Conservation (phyloP, 2,329 filamentous ascomycete genomes). For the Trichoderma cornu-damae region DNA sequence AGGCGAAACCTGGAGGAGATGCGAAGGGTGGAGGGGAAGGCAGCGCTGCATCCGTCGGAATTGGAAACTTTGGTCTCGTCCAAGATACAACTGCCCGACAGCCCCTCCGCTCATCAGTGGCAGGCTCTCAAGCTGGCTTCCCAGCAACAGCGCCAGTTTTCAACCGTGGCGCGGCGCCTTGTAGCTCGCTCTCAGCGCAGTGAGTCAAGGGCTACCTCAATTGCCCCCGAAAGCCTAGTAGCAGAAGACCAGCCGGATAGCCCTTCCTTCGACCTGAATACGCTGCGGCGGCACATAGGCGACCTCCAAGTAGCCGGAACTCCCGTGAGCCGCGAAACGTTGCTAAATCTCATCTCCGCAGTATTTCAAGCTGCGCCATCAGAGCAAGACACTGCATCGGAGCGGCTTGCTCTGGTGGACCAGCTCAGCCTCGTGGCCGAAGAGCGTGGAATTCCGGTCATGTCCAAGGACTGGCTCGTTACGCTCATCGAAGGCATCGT, state of each 20-base stretch:
- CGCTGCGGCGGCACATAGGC: slow-evolving; percentile 30
- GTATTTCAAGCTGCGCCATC: slow-evolving; percentile 31
- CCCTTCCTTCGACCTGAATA: slow-evolving; percentile 20
- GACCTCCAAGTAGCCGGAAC: slow-evolving; percentile 39
- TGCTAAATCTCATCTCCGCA: slow-evolving; percentile 36
- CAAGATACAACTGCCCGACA: slow-evolving; percentile 32
- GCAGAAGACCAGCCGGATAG: slow-evolving; percentile 1
- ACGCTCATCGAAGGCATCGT: slow-evolving; percentile 41
- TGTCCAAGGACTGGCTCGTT: slow-evolving; percentile 46
- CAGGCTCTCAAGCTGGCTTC: slow-evolving; percentile 33
- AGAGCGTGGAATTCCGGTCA: slow-evolving; percentile 41
- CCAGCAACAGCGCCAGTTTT: slow-evolving; percentile 33
- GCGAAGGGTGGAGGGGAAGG: slow-evolving; percentile 30
- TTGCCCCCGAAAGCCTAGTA: background rate
- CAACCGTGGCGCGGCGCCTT: slow-evolving; percentile 29
- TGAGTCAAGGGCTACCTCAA: background rate
- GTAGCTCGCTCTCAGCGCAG: slow-evolving; percentile 9
- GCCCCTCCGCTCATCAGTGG: slow-evolving; percentile 32
- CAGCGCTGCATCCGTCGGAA: slow-evolving; percentile 23
- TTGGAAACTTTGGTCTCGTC: slow-evolving; percentile 30
- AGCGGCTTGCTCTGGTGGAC: slow-evolving; percentile 38
- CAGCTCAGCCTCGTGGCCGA: slow-evolving; percentile 42
- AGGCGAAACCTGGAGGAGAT: slow-evolving; percentile 32
- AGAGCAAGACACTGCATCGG: slow-evolving; percentile 23
- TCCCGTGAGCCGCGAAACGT: slow-evolving; percentile 32